Base-by-base conservation (phyloP, 2,329 filamentous ascomycete genomes). In the Bipolaris bicolor region DNA sequence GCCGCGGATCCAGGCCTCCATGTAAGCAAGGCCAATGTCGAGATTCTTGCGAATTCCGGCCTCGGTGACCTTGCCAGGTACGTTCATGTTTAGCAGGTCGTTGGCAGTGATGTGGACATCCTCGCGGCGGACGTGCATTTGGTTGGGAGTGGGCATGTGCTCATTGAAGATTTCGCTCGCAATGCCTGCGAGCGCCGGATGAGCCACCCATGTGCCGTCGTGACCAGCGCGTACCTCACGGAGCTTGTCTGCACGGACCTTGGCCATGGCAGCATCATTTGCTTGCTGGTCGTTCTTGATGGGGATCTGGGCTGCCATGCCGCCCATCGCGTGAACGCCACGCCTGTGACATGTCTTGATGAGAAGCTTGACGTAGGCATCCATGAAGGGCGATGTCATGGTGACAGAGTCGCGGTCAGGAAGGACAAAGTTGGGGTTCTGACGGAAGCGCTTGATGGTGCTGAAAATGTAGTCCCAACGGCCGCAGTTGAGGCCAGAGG, bases 401-500 rank as follows among this genome's bases (percentile, higher is more conserved):
- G 95, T 99, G 53, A 99, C 92, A 60, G 87, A 84, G 53, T 89
- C 89, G 61, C 95, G 91, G 78, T 99, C 94, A 26, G 95, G 95
- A 18, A 99, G 88, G 55, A 98, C 88, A 76, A 98, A 98, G 81
- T 89, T 88, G 71, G 90, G 84, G 83, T 97, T 95, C 73, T 97
- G 88, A 76, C 95, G 91, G 90, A 98, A 97, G 80, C 96, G 97
- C 86, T 99, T 99, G 84, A 99, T 98, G 75, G 94, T 92, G 78
- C 90, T 95, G 85, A 99, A 99, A 81, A 99, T 98, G 84, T 99
- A 99, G 77, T 99, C 95, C 95, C 95, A 99, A 68, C 95, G 90
- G 64, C 95, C 95, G 80, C 95, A 98, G 87, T 99, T 99, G 73
- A 99, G 87, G 46, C 95, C 95, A 6, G 94, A 90, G 77, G 89